These are phyloP conservation scores for Diaporthe velutina DNA, from an alignment of 2,329 filamentous ascomycete genomes.

Conservation along the genomic window DNA sequence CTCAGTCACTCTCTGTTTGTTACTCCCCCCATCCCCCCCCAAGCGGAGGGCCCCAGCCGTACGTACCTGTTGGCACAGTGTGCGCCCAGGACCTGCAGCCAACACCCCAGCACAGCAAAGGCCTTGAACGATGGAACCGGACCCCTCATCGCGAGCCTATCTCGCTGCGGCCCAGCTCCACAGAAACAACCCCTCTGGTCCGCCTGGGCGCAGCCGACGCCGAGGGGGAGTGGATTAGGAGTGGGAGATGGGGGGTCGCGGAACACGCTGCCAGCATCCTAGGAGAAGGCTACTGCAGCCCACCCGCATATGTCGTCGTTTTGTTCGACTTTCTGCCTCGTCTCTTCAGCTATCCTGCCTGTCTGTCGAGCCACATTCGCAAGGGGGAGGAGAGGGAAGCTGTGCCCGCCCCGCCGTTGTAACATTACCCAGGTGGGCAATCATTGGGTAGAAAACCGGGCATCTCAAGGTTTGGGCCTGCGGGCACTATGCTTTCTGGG, in stretches of 20 bases:
- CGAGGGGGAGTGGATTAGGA: neutral
- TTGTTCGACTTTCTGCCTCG: neutral
- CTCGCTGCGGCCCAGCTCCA: constrained; percentile 17
- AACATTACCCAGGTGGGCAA: neutral
- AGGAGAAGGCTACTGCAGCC: constrained; percentile 17
- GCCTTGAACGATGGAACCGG: neutral
- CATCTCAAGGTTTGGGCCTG: constrained; percentile 9
- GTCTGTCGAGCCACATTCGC: neutral
- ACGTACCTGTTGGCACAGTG: constrained; percentile 15
- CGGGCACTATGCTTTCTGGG: constrained; percentile 2
- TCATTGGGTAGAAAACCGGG: neutral
- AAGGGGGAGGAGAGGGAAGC: neutral
- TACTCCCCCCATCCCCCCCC: neutral
- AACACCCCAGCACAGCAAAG: neutral
- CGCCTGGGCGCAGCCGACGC: constrained; percentile 8
- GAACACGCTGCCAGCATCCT: constrained; percentile 9
- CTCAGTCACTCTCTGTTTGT: neutral
- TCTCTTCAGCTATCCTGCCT: neutral
- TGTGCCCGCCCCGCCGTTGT: constrained; percentile 18
- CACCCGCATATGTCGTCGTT: neutral
- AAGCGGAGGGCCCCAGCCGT: neutral
- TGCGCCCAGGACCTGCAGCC: constrained; percentile 12
- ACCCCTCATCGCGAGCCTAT: constrained; percentile 23
- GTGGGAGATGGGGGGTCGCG: neutral
- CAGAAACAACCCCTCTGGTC: constrained; percentile 12